Base-by-base conservation (phyloP, 2,329 filamentous ascomycete species). In the Fusarium sp. region DNA sequence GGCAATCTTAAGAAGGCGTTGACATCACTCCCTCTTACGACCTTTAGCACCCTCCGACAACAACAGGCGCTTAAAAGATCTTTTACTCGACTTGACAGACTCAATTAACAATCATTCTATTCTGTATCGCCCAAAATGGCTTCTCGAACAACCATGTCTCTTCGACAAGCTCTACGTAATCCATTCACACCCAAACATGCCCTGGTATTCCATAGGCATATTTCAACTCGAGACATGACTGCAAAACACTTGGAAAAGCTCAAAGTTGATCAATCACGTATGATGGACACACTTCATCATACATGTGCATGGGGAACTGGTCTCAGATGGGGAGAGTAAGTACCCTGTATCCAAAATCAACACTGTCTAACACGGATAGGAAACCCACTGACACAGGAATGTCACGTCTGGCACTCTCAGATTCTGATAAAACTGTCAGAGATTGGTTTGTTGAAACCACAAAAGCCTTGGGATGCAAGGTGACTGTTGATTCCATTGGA, bases 401-500 rank as follows among this genome's bases (percentile, higher is more conserved):
- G 92, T 87, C 88, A 26, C 89, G 93, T 3, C 86, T 95, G 2
- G 83, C 92, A 5, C 84, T 95, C 21, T 90, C 89, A 3, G 88
- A 94, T 71, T 82, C 88, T 3, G 93, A 95, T 76, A 92, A 90
- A 74, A 79, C 87, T 72, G 92, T 87, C 14, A 87, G 93, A 39
- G 88, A 92, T 76, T 96, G 92, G 92, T 94, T 96, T 67, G 84
- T 89, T 1, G 77, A 88, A 19, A 89, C 88, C 0, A 88, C 88
- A 2, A 80, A 87, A 71, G 81, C 80, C 0, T 80, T 94, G 0
- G 91, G 90, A 11, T 95, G 92, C 76, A 83, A 84, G 5, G 84
- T 92, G 9, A 90, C 85, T 0, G 79, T 93, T 2, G 93, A 96
- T 75, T 83, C 87, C 26, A 94, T 95, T 88, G 92, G 92, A 21